Percentiles rank a stretch among this genome's conserved stretches.
Evolutionary conservation across 1,139 yeast genomes (phyloP).

Genomic region (Eremothecium coryli): DNA sequence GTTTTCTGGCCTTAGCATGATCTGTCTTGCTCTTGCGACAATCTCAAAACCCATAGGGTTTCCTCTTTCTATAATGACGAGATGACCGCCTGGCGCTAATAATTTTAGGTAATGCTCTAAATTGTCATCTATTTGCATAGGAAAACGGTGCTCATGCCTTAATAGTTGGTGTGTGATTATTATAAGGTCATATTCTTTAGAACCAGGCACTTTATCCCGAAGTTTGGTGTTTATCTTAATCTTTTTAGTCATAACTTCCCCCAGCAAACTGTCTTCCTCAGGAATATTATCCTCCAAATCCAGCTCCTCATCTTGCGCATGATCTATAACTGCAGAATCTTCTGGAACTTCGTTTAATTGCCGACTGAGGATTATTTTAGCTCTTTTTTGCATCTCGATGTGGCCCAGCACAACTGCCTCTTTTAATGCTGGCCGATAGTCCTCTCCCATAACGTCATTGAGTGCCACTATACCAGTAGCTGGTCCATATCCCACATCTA

Average conservation of each 20-base stretch:
- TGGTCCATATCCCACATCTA: constrained; percentile 88
- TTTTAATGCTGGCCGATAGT: constrained; percentile 51
- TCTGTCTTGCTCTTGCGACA: constrained; percentile 82
- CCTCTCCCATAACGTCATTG: constrained; percentile 67
- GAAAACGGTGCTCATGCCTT: constrained; percentile 51
- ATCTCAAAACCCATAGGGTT: constrained; percentile 83
- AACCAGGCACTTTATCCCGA: constrained; percentile 40
- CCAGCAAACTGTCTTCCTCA: constrained; percentile 35
- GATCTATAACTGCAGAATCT: constrained; percentile 15
- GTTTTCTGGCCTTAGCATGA: constrained; percentile 76
- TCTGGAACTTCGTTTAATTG: constrained; percentile 47
- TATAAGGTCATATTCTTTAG: constrained; percentile 61
- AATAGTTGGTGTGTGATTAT: constrained; percentile 75
- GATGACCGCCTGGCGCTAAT: constrained; percentile 66
- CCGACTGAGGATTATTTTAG: constrained; percentile 63
- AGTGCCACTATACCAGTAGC: constrained; percentile 86
- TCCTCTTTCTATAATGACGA: constrained; percentile 79
- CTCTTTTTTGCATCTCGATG: constrained; percentile 67
- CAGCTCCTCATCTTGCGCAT: constrained; percentile 16
- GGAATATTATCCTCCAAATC: constrained; percentile 18
- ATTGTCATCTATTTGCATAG: constrained; percentile 62
- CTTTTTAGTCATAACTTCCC: constrained; percentile 51
- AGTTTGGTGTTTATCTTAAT: constrained; percentile 47
- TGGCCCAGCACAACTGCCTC: constrained; percentile 71
- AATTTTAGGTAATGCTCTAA: constrained; percentile 52